Base-by-base conservation (phyloP, 139 green algal species). In the Coccomyxa sp. region DNA sequence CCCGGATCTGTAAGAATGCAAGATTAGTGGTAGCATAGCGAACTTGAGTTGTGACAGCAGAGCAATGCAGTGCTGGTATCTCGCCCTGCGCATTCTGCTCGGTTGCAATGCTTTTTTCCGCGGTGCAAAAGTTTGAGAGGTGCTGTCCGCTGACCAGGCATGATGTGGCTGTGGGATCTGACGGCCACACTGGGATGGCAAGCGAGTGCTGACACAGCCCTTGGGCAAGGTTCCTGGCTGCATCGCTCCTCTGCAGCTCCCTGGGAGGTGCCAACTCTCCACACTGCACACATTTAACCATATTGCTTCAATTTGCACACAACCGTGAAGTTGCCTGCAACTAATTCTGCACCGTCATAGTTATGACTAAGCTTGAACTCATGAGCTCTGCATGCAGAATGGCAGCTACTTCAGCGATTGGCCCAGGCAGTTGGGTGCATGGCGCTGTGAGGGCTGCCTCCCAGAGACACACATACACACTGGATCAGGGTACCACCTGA, bases 121-220 rank as follows among this genome's bases (percentile, higher is more conserved):
- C 21, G 63, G 7, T 21, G 63, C 63, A 71, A 71, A 28, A 4
- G 63, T 15, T 25, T 71, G 63, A 71, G 18, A 25, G 18, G 10
- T 71, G 63, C 63, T 28, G 63, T 21, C 1, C 63, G 21, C 10
- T 21, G 4, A 25, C 18, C 63, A 71, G 79, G 79, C 79, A 82
- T 82, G 79, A n/a, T 82, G 79, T 82, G 79, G 79, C 58, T 66
- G 0, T 82, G 79, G 79, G 79, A 82, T 58, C 28, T 82, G 28
- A 77, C n/a, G n/a, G 38, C n/a, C 59, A 82, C 79, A 13, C 60
- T 82, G 79, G 79, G 79, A 38, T 82, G 79, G 79, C 77, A 81
- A 45, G 25, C 28, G 30, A 45, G 21, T 51, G 3, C 63, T 59
- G 18, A 9, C 32, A 16, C 76, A 59, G 28, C 28, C 0, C 9